Evolutionary conservation across 2,329 filamentous ascomycete species (phyloP), one percentile per base, ranked within the genome.

Genomic region (Corynespora cassiicola): DNA sequence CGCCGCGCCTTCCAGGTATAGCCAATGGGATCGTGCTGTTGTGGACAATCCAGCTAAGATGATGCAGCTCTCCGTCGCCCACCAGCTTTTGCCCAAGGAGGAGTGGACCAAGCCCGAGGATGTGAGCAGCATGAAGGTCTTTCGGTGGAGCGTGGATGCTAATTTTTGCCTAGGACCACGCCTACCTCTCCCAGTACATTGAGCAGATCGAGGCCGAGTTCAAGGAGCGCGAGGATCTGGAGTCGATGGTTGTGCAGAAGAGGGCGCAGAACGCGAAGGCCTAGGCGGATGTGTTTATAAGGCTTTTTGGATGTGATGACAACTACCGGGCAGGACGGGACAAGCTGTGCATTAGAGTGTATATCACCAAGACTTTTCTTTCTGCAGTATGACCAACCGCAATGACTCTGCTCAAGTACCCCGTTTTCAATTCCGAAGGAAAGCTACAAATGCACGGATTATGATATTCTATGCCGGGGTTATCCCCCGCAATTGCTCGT

Each of bases 1-100:
- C 89, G 94, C 77, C 86, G 94, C 75, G 92, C 94, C 63, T 85
- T 95, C 75, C 94, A 99, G 81, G 85, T 88, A 75, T 52, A 69
- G 28, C 28, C 29, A 12, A 39, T 28, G 20, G 9, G 6, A 10
- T 24, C 31, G 22, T 11, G 14, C 3, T 7, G 10, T n/a, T 7
- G 12, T 10, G 8, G 20, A 30, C 29, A 23, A 30, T 7, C 15
- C 20, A 39, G 44, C 55, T 59, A 53, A 61, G 34, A 54, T 37
- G 20, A 39, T 42, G 59, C 64, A 86, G 83, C 81, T 79, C 72
- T 87, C 84, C 29, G 71, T 86, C 47, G 75, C 81, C 41, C 84
- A 87, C 68, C 79, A 82, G 56, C 72, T 87, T 43, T 74, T 87
- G 35, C 83, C 84, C 39, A 75, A 78, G 64, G 70, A 75, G 44